Base-by-base conservation (phyloP, 768 basidiomycete species). In the Pulveroboletus sp. region DNA sequence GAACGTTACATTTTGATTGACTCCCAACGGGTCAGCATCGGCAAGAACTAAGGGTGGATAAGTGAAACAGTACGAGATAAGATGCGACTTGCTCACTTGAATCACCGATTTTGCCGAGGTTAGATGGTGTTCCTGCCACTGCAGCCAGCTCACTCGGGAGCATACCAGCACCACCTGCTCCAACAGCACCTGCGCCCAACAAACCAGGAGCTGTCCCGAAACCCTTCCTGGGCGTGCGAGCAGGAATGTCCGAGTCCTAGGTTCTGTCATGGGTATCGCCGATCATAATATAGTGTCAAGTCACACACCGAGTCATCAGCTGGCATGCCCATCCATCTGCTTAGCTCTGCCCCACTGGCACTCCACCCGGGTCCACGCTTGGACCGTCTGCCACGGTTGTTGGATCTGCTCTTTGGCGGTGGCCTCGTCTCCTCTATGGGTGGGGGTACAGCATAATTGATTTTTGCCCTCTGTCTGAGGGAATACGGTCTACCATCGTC, bases 1-100 rank as follows among this genome's bases (percentile, higher is more conserved):
- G 63, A 99, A 98, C 0, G 93, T 94, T 8, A 98, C 88, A 55
- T 89, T 91, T 57, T 84, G 80, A 59, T 94, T 93, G 8, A 95
- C 89, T 13, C 93, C 93, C 14, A 99, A 76, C 4, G 96, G 96
- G 69, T 99, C 96, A 3, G 90, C 88, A 64, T 99, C 96, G 8
- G 95, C 93, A 14, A 94, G 79, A 34, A 82, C 93, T 91, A 39
- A 52, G 46, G 27, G 13, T 36, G 36, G 32, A 14, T 51, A 20
- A 58, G 49, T 27, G 1, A 50, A 49, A 63, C 17, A 37, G 53
- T 53, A 32, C 57, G 34, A 38, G 53, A 57, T 26, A 57, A 56
- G 16, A 29, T 12, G 14, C 24, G 1, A 23, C 48, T 8, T 20
- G 68, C 78, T 53, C 56, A 83, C 86, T 78, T 53, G 87, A 76